These are phyloP conservation scores for Pythium oligandrum DNA, from an alignment of 352 stramenopile genomes.

Conservation along the genomic window DNA sequence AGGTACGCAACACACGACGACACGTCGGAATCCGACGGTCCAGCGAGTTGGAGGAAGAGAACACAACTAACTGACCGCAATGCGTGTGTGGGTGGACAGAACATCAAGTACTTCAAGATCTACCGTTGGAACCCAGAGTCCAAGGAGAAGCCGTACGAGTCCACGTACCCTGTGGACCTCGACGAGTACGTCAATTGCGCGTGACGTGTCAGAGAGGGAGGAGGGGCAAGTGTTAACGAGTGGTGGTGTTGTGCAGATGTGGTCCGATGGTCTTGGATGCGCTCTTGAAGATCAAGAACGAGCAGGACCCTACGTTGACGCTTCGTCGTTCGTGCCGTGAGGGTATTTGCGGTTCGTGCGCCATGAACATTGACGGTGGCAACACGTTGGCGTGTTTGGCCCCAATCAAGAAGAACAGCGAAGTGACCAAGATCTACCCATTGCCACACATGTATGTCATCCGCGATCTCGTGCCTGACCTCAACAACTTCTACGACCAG, in stretches of 20 bases:
- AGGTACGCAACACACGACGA: slow-evolving; percentile 33
- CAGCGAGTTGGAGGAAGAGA: too few species aligned
- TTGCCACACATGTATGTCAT: slow-evolving; percentile 99
- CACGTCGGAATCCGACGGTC: too few species aligned
- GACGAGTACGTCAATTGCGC: slow-evolving; percentile 86
- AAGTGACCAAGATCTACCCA: slow-evolving; percentile 97
- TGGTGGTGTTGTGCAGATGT: slow-evolving; percentile 45
- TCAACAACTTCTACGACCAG: slow-evolving; percentile 99
- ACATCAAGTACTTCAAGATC: slow-evolving; percentile 99
- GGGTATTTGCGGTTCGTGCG: slow-evolving; percentile 99
- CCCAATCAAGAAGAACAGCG: slow-evolving; percentile 93
- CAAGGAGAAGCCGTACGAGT: slow-evolving; percentile 92
- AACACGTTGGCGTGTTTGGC: slow-evolving; percentile 98
- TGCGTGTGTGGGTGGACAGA: slow-evolving; percentile 34
- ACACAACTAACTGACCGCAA: background rate
- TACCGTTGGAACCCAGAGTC: slow-evolving; percentile 98
- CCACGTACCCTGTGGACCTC: slow-evolving; percentile 97
- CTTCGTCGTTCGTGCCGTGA: slow-evolving; percentile 98
- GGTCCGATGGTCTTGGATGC: slow-evolving; percentile 99
- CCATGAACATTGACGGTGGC: slow-evolving; percentile 99
- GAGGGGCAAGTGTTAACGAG: too few species aligned
- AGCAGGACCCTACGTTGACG: slow-evolving; percentile 97
- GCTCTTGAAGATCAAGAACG: slow-evolving; percentile 99
- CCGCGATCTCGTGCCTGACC: slow-evolving; percentile 98
- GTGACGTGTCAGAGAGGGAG: too few species aligned